Base-by-base conservation (phyloP, 1,284 basidiomycete genomes). In the Trichosporon sp. region DNA sequence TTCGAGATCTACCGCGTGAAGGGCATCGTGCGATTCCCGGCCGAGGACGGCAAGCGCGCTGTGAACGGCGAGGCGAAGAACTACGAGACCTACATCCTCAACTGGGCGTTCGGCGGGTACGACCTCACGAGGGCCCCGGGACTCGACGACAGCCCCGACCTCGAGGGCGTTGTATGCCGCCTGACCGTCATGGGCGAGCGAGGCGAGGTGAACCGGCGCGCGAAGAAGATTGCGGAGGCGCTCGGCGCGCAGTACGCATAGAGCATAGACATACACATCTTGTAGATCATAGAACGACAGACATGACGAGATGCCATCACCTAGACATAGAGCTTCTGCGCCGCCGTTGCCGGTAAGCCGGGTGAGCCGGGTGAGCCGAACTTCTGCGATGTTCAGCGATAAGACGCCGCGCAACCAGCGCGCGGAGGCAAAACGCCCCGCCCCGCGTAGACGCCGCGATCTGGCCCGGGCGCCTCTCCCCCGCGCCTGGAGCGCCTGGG, bases 81-180 rank as follows among this genome's bases (percentile, higher is more conserved):
- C 12, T 85, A 85, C 25, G 80, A 85, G 15, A 81, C 78, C 56
- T 80, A 87, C 75, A 91, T 95, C 71, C 79, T 95, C 71, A 96
- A 96, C 79, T 96, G 92, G 91, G 93, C 93, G 5, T 96, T 95
- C 82, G 92, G 92, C 21, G 87, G 92, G 64, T 89, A 88, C 78
- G 92, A 93, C 38, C 84, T 95, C 62, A 89, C 86, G 3, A 78
- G 78, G 6, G 77, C 85, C 25, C 75, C 77, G 9, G 73, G 80
- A 18, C 81, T 84, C n/a, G 81, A 81, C 51, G 73, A 78, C 21
- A 80, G 77, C 9, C 70, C 80, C 31, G 70, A 76, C 35, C 73
- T 76, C 72, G 80, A 72, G 74, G 85, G 81, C 6, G 81, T 83
- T 68, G 75, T 80, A 29, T 76, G 92, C 35, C 85, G 86, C 65